Conservation (phyloP, 2,329 filamentous ascomycete species). For the Plenodomus tracheiphilus region DNA sequence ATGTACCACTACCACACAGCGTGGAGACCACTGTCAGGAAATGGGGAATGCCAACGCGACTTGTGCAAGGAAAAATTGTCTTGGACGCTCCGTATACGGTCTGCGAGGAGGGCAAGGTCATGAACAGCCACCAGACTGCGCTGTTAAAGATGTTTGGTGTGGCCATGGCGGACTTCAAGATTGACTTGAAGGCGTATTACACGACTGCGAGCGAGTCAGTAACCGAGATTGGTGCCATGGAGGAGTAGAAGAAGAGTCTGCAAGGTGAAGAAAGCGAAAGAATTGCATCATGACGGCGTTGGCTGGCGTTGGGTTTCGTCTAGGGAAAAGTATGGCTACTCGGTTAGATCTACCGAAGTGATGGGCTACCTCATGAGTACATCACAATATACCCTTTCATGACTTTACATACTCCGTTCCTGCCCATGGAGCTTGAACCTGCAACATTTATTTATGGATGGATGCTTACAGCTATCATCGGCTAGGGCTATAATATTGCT, state of each 20-base stretch:
- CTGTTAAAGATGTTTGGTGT: slow-evolving; percentile 93
- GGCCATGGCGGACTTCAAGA: slow-evolving; percentile 85
- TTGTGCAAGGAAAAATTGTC: slow-evolving; percentile 86
- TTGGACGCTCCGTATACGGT: slow-evolving; percentile 74
- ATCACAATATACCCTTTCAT: slow-evolving; percentile 34
- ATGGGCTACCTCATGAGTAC: slow-evolving; percentile 15
- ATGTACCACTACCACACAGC: slow-evolving; percentile 83
- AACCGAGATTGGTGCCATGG: slow-evolving; percentile 58
- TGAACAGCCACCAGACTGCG: slow-evolving; percentile 91
- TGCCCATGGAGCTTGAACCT: background rate
- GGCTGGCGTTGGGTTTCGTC: slow-evolving; percentile 21
- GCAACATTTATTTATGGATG: background rate
- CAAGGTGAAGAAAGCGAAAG: background rate
- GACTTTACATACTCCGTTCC: slow-evolving; percentile 1
- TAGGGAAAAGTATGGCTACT: slow-evolving; percentile 21
- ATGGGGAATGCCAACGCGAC: slow-evolving; percentile 83
- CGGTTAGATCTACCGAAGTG: slow-evolving; percentile 10
- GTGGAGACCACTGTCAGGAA: slow-evolving; percentile 89
- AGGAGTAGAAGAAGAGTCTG: slow-evolving; percentile 40
- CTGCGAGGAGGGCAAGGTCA: slow-evolving; percentile 79
- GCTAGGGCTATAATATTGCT: too few species aligned
- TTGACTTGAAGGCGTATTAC: slow-evolving; percentile 72
- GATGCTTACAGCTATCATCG: too few species aligned
- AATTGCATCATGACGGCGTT: slow-evolving; percentile 32
- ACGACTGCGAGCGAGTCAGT: slow-evolving; percentile 35